Base-by-base conservation (phyloP, 2,329 filamentous ascomycete genomes). In the Botryotinia globosa region DNA sequence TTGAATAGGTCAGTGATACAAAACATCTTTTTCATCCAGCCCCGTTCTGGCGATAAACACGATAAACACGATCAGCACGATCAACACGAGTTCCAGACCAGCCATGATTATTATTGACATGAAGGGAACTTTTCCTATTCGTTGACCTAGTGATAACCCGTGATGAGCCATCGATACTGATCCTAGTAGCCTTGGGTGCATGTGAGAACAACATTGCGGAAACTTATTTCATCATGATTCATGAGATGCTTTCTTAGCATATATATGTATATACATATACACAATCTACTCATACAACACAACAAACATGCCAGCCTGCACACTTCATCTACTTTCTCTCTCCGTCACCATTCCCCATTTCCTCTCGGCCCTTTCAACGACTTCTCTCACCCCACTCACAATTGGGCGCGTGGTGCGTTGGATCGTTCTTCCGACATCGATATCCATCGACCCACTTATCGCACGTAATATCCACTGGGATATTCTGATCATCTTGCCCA, bases 241-340 rank as follows among this genome's bases (percentile, higher is more conserved):
- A 44, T 32, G 39, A 63, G 61, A 62, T 29, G 37, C 37, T 39
- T 39, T 39, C 37, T 39, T 39, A 39, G 37, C 12, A 39, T 5
- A 44, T 64, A 32, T 32, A n/a, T n/a, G n/a, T n/a, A n/a, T n/a
- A n/a, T n/a, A n/a, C n/a, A n/a, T n/a, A n/a, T n/a, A n/a, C n/a
- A n/a, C n/a, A 25, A 12, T 48, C 16, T 10, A 25, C 20, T 10
- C 62, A 12, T 29, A 32, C 42, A 45, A 25, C 10, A 25, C 20
- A 64, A 42, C 42, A 45, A 20, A 59, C n/a, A 87, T 87, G 85
- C 85, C 85, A 69, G 81, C 86, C 74, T 84, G 83, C 75, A 84
- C 84, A 3, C 76, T 87, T 64, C 80, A 85, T 75, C 82, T 87
- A 72, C 74, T 87, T 64, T 80, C 83, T 42, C 82, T 87, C 39